These are phyloP conservation scores for Populus hybrid DNA, from an alignment of 441 rosid species.

Conservation along the genomic window DNA sequence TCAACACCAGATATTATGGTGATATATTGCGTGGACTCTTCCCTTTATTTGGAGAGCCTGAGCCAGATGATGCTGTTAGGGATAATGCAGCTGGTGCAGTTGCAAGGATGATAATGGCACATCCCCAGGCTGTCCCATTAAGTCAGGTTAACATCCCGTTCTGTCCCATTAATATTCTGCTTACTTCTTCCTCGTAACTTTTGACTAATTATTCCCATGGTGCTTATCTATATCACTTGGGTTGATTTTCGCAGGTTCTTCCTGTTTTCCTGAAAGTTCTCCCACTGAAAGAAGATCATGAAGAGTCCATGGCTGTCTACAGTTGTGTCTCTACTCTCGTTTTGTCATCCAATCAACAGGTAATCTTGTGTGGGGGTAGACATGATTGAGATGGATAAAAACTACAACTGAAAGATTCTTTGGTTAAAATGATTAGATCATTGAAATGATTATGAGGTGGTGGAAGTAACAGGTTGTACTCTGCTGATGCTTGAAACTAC, in stretches of 20 bases:
- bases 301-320: slow-evolving; percentile 91
- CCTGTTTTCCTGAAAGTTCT: slow-evolving; percentile 87
- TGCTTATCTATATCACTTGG: slow-evolving; percentile 13
- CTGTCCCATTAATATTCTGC: slow-evolving; percentile 5
- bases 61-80: slow-evolving; percentile 90
- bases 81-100: slow-evolving; percentile 99
- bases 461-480: not conserved
- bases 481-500: not conserved
- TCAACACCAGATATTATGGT: slow-evolving; percentile 62
- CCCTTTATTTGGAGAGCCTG: slow-evolving; percentile 92
- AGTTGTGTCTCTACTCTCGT: slow-evolving; percentile 80
- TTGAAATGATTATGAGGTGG: not conserved
- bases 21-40: slow-evolving; percentile 69
- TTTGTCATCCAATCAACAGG: slow-evolving; percentile 85
- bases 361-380: slow-evolving; percentile 6
- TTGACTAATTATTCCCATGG: not conserved
- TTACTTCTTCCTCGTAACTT: not conserved
- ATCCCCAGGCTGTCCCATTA: slow-evolving; percentile 85
- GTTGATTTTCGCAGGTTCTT: slow-evolving; percentile 59
- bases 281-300: slow-evolving; percentile 96
- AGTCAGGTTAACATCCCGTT: slow-evolving; percentile 54
- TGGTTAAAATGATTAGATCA: not conserved
- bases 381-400: not conserved
- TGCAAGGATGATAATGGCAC: slow-evolving; percentile 95
- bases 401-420: not conserved